Conservation (phyloP, 2,329 filamentous ascomycete genomes). For the Mariannaea sp. region DNA sequence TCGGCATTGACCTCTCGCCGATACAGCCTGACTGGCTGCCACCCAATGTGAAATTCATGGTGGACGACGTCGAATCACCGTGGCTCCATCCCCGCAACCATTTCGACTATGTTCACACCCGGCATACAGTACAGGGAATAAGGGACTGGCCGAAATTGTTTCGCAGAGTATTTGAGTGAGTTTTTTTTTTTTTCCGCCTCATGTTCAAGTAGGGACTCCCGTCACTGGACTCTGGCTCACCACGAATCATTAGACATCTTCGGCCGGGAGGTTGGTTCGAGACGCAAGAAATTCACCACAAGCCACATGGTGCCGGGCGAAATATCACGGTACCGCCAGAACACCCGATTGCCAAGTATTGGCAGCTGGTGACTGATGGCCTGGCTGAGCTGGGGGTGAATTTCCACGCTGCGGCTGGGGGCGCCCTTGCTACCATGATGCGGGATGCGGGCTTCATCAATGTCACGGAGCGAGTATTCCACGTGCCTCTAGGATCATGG, state of each 20-base stretch:
- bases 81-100: constrained; percentile 60
- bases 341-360: constrained; percentile 53
- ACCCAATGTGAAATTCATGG: constrained; percentile 59
- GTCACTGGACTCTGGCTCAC: background rate
- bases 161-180: constrained; percentile 36
- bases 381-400: constrained; percentile 52
- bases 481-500: constrained; percentile 61
- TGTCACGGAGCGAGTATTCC: constrained; percentile 54
- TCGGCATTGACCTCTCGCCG: constrained; percentile 53
- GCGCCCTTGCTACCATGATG: constrained; percentile 51
- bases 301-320: constrained; percentile 50
- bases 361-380: constrained; percentile 51
- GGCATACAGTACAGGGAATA: constrained; percentile 61
- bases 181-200: background rate
- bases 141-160: constrained; percentile 59
- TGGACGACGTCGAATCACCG: constrained; percentile 61
- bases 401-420: constrained; percentile 49
- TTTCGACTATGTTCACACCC: constrained; percentile 66
- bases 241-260: constrained; percentile 47
- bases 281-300: constrained; percentile 58
- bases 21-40: constrained; percentile 59
- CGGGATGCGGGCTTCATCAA: constrained; percentile 57
- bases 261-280: constrained; percentile 62
- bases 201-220: background rate
- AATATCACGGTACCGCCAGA: constrained; percentile 44